Evolutionary conservation across 306 rosid species (phyloP).

Genomic region (Begonia fuchsioides): DNA sequence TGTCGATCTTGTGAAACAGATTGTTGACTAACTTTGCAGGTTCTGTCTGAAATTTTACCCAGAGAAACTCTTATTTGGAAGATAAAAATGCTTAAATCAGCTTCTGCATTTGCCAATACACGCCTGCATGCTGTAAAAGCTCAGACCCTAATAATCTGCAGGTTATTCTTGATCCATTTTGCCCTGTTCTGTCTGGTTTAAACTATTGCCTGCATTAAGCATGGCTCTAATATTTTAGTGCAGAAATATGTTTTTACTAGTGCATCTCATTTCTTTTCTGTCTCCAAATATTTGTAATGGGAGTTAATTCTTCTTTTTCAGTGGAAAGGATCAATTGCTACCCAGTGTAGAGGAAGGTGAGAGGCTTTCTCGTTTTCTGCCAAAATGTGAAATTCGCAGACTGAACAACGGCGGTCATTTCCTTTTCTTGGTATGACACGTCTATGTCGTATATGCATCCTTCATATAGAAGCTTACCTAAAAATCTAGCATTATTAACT

Average conservation of each 20-base stretch:
- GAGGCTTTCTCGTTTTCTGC: conserved; percentile 29
- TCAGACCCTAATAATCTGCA: conserved; percentile 60
- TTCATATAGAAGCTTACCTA: not conserved
- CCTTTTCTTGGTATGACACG: conserved; percentile 57
- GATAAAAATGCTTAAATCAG: conserved; percentile 55
- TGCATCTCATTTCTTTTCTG: too few species aligned
- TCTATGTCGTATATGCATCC: conserved; percentile 2
- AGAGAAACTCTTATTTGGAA: conserved; percentile 74
- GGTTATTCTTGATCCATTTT: too few species aligned
- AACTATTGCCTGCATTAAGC: too few species aligned
- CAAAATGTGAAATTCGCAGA: conserved; percentile 41
- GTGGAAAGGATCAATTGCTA: conserved; percentile 64
- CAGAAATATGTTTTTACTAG: too few species aligned
- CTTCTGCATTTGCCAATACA: conserved; percentile 54
- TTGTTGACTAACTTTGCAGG: conserved; percentile 34
- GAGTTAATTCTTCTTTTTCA: conserved; percentile 10
- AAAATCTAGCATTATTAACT: not conserved
- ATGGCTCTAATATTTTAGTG: too few species aligned
- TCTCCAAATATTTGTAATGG: too few species aligned
- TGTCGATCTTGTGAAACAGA: conserved; percentile 11
- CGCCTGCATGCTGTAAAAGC: conserved; percentile 70
- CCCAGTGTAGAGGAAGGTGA: conserved; percentile 59
- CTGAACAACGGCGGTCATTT: conserved; percentile 61
- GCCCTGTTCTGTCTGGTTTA: too few species aligned
- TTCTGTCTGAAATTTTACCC: conserved; percentile 57